A percentile compares a stretch with the other conserved stretches of the same genome.
Conservation (phyloP, 306 rosid genomes). For the Dicorynia guianensis region DNA sequence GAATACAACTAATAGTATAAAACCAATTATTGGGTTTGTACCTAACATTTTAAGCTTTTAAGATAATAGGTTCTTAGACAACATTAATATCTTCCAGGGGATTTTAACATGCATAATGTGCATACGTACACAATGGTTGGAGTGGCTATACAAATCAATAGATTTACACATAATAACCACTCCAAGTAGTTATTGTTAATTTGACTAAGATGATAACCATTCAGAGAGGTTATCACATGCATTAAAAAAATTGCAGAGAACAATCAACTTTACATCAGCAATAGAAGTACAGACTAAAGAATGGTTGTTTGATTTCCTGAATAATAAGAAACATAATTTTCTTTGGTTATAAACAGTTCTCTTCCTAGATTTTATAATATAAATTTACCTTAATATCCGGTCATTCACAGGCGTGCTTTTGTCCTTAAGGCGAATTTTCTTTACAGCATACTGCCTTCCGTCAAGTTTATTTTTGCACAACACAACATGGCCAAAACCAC, state of each 20-base stretch:
- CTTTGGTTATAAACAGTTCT: conserved; percentile 7
- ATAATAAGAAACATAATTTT: neutral
- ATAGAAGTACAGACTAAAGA: conserved; percentile 23
- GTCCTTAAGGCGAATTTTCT: conserved; percentile 91
- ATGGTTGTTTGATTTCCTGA: neutral
- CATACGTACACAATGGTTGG: too few relatives aligned
- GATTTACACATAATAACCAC: too few relatives aligned
- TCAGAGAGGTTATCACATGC: too few relatives aligned
- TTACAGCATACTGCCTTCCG: conserved; percentile 95
- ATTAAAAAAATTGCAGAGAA: conserved; percentile 14
- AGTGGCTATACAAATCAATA: too few relatives aligned
- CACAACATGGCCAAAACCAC: conserved; percentile 96
- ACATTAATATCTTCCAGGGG: too few relatives aligned
- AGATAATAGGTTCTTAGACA: too few relatives aligned
- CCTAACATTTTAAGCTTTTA: too few relatives aligned
- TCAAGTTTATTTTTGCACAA: conserved; percentile 94
- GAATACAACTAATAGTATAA: neutral
- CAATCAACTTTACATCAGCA: conserved; percentile 14
- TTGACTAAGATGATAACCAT: too few relatives aligned
- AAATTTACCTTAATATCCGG: conserved; percentile 80
- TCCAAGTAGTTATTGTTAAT: too few relatives aligned
- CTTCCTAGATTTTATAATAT: conserved; percentile 31
- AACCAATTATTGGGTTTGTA: too few relatives aligned
- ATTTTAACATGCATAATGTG: too few relatives aligned
- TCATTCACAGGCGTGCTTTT: conserved; percentile 81